A percentile compares a stretch with the other conserved stretches of the same genome.
These are phyloP conservation scores for Terfezia claveryi DNA, from an alignment of 495 filamentous ascomycete genomes.

Conservation along the genomic window DNA sequence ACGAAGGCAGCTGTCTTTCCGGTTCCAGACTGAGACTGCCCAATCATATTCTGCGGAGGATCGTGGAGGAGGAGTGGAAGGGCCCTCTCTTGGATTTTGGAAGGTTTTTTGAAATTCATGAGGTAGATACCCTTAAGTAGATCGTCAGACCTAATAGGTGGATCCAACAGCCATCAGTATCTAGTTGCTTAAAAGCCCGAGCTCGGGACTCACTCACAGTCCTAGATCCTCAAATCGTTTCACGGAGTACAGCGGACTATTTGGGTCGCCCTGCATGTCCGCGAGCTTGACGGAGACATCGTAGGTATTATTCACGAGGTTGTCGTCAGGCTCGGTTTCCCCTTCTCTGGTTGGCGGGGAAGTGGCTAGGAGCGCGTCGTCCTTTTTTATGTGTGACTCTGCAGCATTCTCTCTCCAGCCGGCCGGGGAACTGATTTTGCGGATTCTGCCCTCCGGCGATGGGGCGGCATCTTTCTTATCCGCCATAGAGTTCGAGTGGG, in stretches of 20 bases:
- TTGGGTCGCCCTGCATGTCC: conserved; percentile 66
- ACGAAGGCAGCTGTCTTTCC: conserved; percentile 96
- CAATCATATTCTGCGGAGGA: conserved; percentile 78
- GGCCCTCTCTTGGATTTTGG: conserved; percentile 88
- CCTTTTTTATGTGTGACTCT: not conserved
- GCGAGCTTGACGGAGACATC: conserved; percentile 65
- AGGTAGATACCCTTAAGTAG: conserved; percentile 28
- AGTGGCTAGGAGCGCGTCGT: not conserved
- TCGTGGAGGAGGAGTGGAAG: conserved; percentile 66
- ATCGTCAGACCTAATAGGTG: conserved; percentile 20
- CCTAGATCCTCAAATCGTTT: conserved; percentile 70
- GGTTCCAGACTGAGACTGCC: conserved; percentile 94
- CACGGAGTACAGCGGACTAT: conserved; percentile 69
- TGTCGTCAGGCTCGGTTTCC: not conserved
- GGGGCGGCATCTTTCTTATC: not conserved
- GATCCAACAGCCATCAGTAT: not conserved
- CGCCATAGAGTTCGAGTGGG: not conserved
- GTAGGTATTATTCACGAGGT: conserved; percentile 11
- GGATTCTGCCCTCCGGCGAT: not conserved
- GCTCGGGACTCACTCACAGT: conserved; percentile 33
- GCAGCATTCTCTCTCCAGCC: conserved; percentile 2
- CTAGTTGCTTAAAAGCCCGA: not conserved
- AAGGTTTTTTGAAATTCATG: conserved; percentile 85
- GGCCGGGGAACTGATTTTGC: not conserved
- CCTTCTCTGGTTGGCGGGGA: not conserved